Evolutionary conservation across 441 rosid species (phyloP), one percentile per base, ranked within the genome.

Genomic region (Adansonia grandidieri): DNA sequence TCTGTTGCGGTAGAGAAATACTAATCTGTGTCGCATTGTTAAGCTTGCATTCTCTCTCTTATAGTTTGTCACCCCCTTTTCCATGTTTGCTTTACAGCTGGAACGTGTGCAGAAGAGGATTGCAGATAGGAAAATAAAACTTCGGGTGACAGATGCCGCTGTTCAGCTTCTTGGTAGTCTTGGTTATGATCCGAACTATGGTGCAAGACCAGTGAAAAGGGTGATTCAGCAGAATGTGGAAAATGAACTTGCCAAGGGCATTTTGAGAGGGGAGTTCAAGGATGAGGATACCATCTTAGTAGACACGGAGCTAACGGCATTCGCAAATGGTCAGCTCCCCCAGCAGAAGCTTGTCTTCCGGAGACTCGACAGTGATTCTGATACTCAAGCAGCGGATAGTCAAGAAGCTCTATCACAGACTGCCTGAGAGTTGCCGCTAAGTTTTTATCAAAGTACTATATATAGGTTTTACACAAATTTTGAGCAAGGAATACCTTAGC

Each of bases 151-250:
- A 0, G 97, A 95, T 65, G 90, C 87, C 1, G 96, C 99, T 24
- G 86, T 91, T 48, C 89, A 91, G 72, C 94, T 93, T 77, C 92
- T 97, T 0, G 99, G 93, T 13, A 91, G 79, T 82, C 98, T 95
- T 2, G 98, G 99, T 22, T 95, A 95, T 63, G 98, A 95, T 79
- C 97, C 98, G 0, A 97, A 83, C 90, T 97, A 97, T 4, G 99
- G 99, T 70, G 99, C 99, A 2, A 87, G 99, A 82, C 98, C 99
- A 0, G 98, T 97, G 37, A 97, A 97, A 88, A 88, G 99, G 69
- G 95, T 95, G 83, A 93, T 97, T 82, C 98, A 95, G 81, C 97
- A 92, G 81, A 83, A 92, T 58, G 90, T 95, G 2, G 99, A 95
- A 84, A 95, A 97, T 58, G 97, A 97, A 80, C 93, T 95, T 1